phyloP scores from a whole-genome alignment of 495 filamentous ascomycete genomes.

The Lophium mytilinum region DNA sequence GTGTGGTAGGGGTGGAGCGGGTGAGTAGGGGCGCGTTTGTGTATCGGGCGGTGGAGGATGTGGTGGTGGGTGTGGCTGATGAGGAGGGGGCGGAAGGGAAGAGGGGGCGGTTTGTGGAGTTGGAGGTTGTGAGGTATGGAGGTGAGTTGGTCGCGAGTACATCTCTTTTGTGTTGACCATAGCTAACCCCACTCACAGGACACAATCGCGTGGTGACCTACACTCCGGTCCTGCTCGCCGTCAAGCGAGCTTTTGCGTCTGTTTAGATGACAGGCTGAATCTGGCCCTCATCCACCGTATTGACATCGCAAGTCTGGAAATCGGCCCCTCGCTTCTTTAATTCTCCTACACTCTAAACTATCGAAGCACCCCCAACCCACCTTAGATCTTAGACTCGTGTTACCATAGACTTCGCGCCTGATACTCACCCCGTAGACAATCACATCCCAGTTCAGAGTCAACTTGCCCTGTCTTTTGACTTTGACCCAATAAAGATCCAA shows the following conservation, averaged over 20 bases:
- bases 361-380: too few relatives aligned
- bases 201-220: conserved; percentile 51
- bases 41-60: conserved; percentile 16
- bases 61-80: not conserved
- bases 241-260: conserved; percentile 51
- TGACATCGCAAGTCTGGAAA: too few relatives aligned
- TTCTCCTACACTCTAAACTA: too few relatives aligned
- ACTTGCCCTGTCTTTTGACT: too few relatives aligned
- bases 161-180: not conserved
- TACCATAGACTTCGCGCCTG: too few relatives aligned
- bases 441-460: too few relatives aligned
- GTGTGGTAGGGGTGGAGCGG: conserved; percentile 26
- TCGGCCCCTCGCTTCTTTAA: too few relatives aligned
- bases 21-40: conserved; percentile 26
- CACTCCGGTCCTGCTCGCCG: conserved; percentile 49
- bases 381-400: too few relatives aligned
- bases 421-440: too few relatives aligned
- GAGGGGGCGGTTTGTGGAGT: conserved; percentile 37
- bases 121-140: conserved; percentile 49
- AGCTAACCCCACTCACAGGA: conserved; percentile 30
- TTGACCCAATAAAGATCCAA: too few relatives aligned
- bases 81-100: conserved; percentile 8
- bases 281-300: too few relatives aligned
- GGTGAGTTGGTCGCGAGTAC: conserved; percentile 35
- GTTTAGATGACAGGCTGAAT: not conserved